Conservation (phyloP, 805 yeast species). For the Pichia cephalocereana region DNA sequence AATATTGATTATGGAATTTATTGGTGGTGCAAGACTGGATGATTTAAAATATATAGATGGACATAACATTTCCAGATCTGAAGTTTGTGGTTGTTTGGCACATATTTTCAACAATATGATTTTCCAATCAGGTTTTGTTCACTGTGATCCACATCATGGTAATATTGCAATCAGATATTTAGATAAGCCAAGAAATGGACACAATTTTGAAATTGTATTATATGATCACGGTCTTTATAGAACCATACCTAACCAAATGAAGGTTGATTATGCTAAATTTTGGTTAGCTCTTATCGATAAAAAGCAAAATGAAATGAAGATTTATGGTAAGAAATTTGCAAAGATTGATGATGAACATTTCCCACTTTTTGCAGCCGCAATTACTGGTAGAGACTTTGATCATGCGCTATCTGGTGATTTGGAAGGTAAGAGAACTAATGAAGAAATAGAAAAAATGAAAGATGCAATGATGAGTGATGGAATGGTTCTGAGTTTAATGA, state of each 20-base stretch:
- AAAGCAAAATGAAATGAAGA: constrained; percentile 55
- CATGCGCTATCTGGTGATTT: constrained; percentile 63
- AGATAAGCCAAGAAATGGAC: constrained; percentile 26
- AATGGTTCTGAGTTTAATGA: constrained; percentile 67
- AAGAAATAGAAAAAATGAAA: constrained; percentile 65
- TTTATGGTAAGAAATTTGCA: constrained; percentile 72
- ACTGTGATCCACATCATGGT: constrained; percentile 98
- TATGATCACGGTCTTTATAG: constrained; percentile 96
- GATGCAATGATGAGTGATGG: constrained; percentile 51
- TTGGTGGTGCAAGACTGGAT: constrained; percentile 78
- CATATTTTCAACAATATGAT: constrained; percentile 94
- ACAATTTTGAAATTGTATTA: constrained; percentile 82
- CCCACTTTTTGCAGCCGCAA: constrained; percentile 81
- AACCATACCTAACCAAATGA: constrained; percentile 64
- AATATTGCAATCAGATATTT: constrained; percentile 72
- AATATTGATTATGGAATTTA: constrained; percentile 78
- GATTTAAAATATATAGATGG: constrained; percentile 54
- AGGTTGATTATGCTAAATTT: constrained; percentile 78
- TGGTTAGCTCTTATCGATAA: constrained; percentile 84
- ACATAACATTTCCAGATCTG: constrained; percentile 59
- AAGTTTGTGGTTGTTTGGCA: constrained; percentile 77
- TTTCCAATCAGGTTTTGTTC: constrained; percentile 85
- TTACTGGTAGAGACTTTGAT: constrained; percentile 87
- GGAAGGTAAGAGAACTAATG: constrained; percentile 40
- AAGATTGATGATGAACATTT: constrained; percentile 70